Percentiles rank a stretch among this genome's conserved stretches.
phyloP scores from a whole-genome alignment of 805 yeast species.

The Torulaspora franciscae region DNA sequence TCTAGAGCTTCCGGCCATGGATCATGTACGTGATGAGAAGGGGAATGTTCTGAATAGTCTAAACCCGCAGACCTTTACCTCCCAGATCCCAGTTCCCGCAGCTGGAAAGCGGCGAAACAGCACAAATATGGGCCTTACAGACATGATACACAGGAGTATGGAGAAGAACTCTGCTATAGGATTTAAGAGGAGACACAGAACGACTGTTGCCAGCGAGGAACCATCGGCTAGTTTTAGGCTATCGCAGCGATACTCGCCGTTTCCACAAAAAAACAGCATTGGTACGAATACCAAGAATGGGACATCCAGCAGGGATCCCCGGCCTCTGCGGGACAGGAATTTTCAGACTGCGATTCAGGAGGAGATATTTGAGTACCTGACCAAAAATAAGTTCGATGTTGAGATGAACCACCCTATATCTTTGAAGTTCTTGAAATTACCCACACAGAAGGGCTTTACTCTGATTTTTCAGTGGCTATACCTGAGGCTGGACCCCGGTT shows the following conservation, averaged over 20 bases:
- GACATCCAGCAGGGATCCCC: constrained; percentile 46
- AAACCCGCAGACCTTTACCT: constrained; percentile 25
- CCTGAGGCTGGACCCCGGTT: constrained; percentile 72
- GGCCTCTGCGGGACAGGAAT: constrained; percentile 71
- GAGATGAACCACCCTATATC: constrained; percentile 70
- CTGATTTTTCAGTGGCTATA: constrained; percentile 76
- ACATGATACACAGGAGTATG: constrained; percentile 28
- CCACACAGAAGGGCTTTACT: constrained; percentile 84
- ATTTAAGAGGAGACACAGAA: constrained; percentile 18
- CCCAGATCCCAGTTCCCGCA: constrained; percentile 24
- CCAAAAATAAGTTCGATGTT: constrained; percentile 60
- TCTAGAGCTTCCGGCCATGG: neutral
- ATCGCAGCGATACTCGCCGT: constrained; percentile 20
- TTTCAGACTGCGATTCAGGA: constrained; percentile 63
- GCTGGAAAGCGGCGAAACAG: constrained; percentile 24
- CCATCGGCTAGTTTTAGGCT: constrained; percentile 14
- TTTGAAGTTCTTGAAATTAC: constrained; percentile 58
- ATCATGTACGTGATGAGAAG: neutral
- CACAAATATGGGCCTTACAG: constrained; percentile 21
- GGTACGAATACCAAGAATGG: constrained; percentile 6
- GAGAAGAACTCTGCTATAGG: constrained; percentile 13
- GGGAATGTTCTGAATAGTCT: constrained; percentile 18
- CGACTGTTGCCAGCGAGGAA: constrained; percentile 19
- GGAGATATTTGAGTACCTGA: constrained; percentile 61
- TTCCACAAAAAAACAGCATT: constrained; percentile 8